These are phyloP conservation scores for Dactylis glomerata DNA, from an alignment of 176 grass and related monocot genomes.

Conservation along the genomic window DNA sequence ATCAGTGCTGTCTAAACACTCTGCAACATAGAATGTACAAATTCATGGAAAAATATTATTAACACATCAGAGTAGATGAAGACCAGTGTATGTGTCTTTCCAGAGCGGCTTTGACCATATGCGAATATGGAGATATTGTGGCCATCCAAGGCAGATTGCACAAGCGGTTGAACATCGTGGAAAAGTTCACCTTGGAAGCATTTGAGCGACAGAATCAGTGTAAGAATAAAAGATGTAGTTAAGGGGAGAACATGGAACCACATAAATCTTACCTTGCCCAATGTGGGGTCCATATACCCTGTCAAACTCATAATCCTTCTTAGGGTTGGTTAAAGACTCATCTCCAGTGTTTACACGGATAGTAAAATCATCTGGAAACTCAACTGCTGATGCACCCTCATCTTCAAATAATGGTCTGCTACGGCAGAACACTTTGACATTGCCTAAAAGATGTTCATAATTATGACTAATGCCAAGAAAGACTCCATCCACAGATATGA, in stretches of 20 bases:
- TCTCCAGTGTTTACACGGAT: conserved; percentile 89
- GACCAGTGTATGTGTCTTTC: conserved; percentile 97
- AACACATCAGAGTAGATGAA: conserved; percentile 18
- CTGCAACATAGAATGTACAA: not conserved
- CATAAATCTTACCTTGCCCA: conserved; percentile 66
- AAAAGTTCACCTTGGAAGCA: conserved; percentile 86
- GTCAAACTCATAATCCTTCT: conserved; percentile 97
- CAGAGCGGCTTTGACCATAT: conserved; percentile 92
- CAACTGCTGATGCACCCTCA: conserved; percentile 64
- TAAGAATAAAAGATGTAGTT: conserved; percentile 15
- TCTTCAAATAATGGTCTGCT: conserved; percentile 88
- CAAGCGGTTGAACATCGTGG: conserved; percentile 91
- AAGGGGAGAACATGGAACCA: not conserved
- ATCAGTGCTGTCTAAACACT: not conserved
- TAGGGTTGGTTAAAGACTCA: conserved; percentile 86
- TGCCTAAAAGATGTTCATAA: conserved; percentile 62
- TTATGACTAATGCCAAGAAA: conserved; percentile 23
- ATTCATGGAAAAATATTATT: not conserved
- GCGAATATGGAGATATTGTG: conserved; percentile 88
- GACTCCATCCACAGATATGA: conserved; percentile 17
- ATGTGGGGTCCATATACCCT: conserved; percentile 94
- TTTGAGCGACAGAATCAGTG: conserved; percentile 11
- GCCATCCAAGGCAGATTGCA: conserved; percentile 90
- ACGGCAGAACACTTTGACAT: conserved; percentile 91
- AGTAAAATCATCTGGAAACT: conserved; percentile 95